Evolutionary conservation across 108 stramenopile species (phyloP).

Genomic region (Schizochytrium sp.): DNA sequence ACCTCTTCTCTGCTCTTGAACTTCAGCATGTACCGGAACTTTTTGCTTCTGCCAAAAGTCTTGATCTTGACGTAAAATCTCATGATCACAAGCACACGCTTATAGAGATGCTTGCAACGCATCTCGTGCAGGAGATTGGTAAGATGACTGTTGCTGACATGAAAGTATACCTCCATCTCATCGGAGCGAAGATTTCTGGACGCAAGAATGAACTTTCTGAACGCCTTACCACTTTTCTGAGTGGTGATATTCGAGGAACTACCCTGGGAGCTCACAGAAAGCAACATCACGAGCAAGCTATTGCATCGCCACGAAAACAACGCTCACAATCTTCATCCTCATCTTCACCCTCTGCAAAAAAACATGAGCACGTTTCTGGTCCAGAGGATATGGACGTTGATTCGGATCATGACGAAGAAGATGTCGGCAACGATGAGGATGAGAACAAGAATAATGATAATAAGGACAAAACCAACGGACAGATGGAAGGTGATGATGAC

Average conservation of each 20-base stretch:
- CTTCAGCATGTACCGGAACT: neutral
- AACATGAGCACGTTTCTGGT: too few species aligned
- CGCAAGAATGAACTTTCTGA: slow-evolving; percentile 6
- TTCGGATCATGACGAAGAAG: neutral
- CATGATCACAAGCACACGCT: slow-evolving; percentile 1
- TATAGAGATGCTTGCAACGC: neutral
- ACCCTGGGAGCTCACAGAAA: neutral
- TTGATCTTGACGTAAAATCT: neutral
- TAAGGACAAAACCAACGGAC: neutral
- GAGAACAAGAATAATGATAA: neutral
- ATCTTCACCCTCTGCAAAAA: too few species aligned
- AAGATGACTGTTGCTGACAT: slow-evolving; percentile 9
- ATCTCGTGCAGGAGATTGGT: neutral
- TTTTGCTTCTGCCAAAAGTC: neutral
- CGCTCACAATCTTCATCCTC: neutral
- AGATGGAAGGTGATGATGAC: too few species aligned
- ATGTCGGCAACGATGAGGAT: neutral
- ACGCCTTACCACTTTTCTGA: neutral
- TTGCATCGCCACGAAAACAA: neutral
- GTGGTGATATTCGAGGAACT: neutral
- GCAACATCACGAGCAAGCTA: neutral
- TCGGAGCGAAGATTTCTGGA: neutral
- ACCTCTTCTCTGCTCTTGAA: neutral
- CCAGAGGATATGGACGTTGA: too few species aligned
- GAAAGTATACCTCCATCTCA: slow-evolving; percentile 3